Conservation (phyloP, 225 moss, liverwort and hornwort species). For the Ulota crispa region DNA sequence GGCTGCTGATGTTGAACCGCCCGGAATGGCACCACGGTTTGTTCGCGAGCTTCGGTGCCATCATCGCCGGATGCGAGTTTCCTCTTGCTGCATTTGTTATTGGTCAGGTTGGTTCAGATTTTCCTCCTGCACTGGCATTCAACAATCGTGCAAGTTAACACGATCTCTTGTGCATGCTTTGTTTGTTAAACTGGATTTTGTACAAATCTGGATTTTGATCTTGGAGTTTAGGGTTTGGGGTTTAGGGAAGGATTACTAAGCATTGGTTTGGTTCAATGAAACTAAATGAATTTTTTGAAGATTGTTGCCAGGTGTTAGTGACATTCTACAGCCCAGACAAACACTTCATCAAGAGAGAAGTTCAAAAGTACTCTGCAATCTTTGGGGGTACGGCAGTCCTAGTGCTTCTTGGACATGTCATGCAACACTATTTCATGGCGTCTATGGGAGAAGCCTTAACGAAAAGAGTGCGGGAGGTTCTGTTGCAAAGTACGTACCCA, state of each 20-base stretch:
- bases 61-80: conserved; percentile 46
- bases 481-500: conserved; percentile 61
- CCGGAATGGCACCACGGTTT: conserved; percentile 50
- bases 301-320: conserved; percentile 62
- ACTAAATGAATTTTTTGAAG: conserved; percentile 44
- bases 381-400: conserved; percentile 64
- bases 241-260: background rate
- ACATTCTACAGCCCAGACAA: conserved; percentile 76
- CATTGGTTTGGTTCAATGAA: conserved; percentile 34
- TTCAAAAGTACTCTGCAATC: conserved; percentile 61
- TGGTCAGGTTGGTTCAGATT: conserved; percentile 33
- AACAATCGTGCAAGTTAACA: background rate
- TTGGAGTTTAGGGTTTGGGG: too few relatives aligned
- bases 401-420: conserved; percentile 60
- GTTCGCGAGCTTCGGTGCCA: conserved; percentile 48
- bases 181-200: background rate
- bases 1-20: conserved; percentile 48
- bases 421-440: conserved; percentile 87
- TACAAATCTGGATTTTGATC: background rate
- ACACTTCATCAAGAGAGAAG: conserved; percentile 57
- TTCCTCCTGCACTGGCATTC: background rate
- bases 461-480: conserved; percentile 75
- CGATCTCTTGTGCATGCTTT: background rate
- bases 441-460: conserved; percentile 83
- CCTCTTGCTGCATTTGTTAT: conserved; percentile 47